Evolutionary conservation across 495 filamentous ascomycete genomes (phyloP), one percentile per base, ranked within the genome.

Genomic region (Filosporella fistucella): DNA sequence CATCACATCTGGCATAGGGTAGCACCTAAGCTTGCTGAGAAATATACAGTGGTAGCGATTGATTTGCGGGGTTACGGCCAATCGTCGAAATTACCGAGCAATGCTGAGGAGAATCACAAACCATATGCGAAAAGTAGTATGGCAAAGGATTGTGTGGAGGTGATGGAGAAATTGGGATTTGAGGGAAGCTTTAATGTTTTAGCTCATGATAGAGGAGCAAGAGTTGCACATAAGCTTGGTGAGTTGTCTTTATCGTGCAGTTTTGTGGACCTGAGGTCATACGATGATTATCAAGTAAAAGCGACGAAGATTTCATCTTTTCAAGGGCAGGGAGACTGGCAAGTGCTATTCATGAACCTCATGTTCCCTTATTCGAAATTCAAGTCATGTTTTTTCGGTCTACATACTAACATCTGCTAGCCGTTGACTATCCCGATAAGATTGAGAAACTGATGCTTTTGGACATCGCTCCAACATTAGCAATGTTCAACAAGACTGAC

Each of bases 31-130:
- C 56, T 71, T 16, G 41, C 52, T 11, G 25, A 52, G 11, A 28
- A n/a, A 14, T 70, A 57, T 57, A 64, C 55, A 9, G 42, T 68
- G 6, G 51, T 70, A 17, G 45, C 53, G 17, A 55, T 67, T 0
- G 68, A 71, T 44, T 59, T 71, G 4, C 62, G 68, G 16, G 68
- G 68, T 39, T 70, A 70, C 44, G 68, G 68, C 5, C 16, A 37
- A 10, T 69, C 66, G 2, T 64, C 66, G 18, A 68, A 70, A 50
- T 66, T 66, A 3, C 23, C 51, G 2, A 43, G 52, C 14, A 45
- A 51, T 26, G 34, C 42, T 0, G 32, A 23, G 1, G 37, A 42
- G 9, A 37, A 43, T n/a, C 54, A 56, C 49, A 43, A 43, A 18
- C 24, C 39, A 8, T 69, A 70, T 41, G 35, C 54, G 41, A 70